Base-by-base conservation (phyloP, 169 alveolate species). In the Plasmodium inui region DNA sequence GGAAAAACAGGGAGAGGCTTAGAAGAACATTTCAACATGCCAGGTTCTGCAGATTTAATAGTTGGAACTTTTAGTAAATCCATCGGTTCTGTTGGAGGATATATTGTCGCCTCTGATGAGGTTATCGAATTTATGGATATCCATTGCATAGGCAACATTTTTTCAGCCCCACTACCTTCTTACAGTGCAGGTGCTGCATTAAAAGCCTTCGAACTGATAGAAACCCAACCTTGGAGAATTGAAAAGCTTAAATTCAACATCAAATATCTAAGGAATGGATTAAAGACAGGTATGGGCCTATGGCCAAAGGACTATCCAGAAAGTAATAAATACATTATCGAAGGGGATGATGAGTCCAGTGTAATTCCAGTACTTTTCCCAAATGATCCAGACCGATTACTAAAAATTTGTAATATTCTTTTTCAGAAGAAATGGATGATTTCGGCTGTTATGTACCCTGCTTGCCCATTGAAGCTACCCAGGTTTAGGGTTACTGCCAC, bases 1-100 rank as follows among this genome's bases (percentile, higher is more conserved):
- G 98, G 98, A 76, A 90, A 95, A 82, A 97, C 97, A 19, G 98
- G 98, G 67, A 83, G 98, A 76, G 98, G 98, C 0, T 82, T 96
- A 53, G 98, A 96, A 85, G 98, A 96, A 57, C 89, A 96, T 81
- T 96, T 53, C 78, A 83, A 94, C 57, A 93, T 96, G 97, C 97
- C 96, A 19, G 96, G 96, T 0, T 55, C 97, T 14, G 93, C 83
- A 30, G 97, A 93, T 46, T 57, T 96, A 28, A 94, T 96, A 80
- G 97, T 92, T 4, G 98, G 98, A 12, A 96, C 98, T 0, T 96
- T 96, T 86, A 85, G 96, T 70, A 96, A 96, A 70, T 94, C 98
- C 6, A 89, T 96, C 0, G 98, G 96, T 34, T 84, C 96, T 1
- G 96, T 97, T 0, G 98, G 98, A 34, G 98, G 98, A 17, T 96